phyloP scores from a whole-genome alignment of 805 yeast genomes.

The Pichia manshurica region DNA sequence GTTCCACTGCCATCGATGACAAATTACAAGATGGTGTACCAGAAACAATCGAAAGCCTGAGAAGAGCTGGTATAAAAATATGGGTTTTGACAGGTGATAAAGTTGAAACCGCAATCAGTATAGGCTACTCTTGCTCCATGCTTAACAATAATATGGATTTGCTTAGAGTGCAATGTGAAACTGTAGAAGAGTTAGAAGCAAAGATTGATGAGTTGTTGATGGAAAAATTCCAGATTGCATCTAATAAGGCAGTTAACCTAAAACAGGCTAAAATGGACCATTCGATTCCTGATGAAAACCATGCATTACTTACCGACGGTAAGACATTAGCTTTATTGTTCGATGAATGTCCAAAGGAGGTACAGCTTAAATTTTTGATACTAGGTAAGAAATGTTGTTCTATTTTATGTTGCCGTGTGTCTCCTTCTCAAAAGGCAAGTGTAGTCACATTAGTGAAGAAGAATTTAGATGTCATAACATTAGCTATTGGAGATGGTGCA shows the following conservation, averaged over 20 bases:
- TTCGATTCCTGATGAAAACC: constrained; percentile 50
- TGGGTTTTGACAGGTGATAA: constrained; percentile 85
- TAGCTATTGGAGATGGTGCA: constrained; percentile 83
- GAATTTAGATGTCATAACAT: constrained; percentile 63
- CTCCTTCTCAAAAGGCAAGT: constrained; percentile 77
- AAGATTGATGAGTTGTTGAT: constrained; percentile 14
- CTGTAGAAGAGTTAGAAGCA: constrained; percentile 16
- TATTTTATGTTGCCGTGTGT: constrained; percentile 79
- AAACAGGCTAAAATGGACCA: constrained; percentile 54
- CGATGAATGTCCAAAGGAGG: constrained; percentile 15
- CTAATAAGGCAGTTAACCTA: constrained; percentile 33
- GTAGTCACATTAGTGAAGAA: constrained; percentile 64
- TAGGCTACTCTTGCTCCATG: constrained; percentile 74
- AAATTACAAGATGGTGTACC: constrained; percentile 76
- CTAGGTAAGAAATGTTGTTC: constrained; percentile 71
- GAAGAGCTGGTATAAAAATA: constrained; percentile 68
- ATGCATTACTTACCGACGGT: constrained; percentile 69
- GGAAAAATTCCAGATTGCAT: constrained; percentile 16
- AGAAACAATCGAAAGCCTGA: constrained; percentile 58
- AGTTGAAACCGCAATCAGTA: constrained; percentile 78
- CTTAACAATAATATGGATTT: constrained; percentile 64
- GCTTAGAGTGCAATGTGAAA: constrained; percentile 43
- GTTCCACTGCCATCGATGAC: constrained; percentile 82
- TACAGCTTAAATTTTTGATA: constrained; percentile 54
- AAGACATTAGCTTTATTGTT: constrained; percentile 41